These are phyloP conservation scores for Spongospora subterranea DNA, from an alignment of 208 protist genomes.

Conservation along the genomic window DNA sequence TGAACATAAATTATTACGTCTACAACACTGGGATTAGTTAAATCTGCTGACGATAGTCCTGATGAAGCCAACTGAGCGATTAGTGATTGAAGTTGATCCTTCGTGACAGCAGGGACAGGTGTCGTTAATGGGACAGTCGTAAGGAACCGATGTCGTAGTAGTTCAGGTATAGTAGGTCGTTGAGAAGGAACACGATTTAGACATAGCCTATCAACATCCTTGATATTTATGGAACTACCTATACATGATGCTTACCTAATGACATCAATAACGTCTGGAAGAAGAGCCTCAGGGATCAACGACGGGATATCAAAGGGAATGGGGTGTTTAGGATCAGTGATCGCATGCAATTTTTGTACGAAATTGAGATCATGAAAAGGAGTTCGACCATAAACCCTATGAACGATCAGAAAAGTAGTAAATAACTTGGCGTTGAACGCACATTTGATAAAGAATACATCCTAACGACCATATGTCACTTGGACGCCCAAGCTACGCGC, in stretches of 20 bases:
- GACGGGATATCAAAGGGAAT: slow-evolving; percentile 26
- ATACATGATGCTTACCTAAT: slow-evolving; percentile 44
- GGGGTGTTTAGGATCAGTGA: slow-evolving; percentile 34
- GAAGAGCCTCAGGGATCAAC: neutral
- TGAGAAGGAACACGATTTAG: slow-evolving; percentile 63
- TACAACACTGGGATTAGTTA: neutral
- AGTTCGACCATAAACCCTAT: neutral
- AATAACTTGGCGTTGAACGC: neutral
- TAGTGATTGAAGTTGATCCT: slow-evolving; percentile 1
- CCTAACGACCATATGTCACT: slow-evolving; percentile 76
- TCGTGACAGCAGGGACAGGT: neutral
- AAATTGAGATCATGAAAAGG: slow-evolving; percentile 59
- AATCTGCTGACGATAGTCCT: neutral
- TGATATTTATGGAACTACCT: neutral
- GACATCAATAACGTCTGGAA: slow-evolving; percentile 9
- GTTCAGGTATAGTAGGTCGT: slow-evolving; percentile 68
- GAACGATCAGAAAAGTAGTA: neutral
- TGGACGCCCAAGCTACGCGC: slow-evolving; percentile 63
- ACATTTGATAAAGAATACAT: slow-evolving; percentile 77
- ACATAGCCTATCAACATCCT: slow-evolving; percentile 39
- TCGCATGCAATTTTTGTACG: slow-evolving; percentile 57
- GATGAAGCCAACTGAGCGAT: neutral
- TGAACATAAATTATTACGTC: neutral
- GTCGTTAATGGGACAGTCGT: neutral
- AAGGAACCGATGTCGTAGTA: slow-evolving; percentile 70